Percentiles rank a stretch among this genome's conserved stretches.
Evolutionary conservation across 2,329 filamentous ascomycete genomes (phyloP).

Genomic region (Alternaria triticimaculans): DNA sequence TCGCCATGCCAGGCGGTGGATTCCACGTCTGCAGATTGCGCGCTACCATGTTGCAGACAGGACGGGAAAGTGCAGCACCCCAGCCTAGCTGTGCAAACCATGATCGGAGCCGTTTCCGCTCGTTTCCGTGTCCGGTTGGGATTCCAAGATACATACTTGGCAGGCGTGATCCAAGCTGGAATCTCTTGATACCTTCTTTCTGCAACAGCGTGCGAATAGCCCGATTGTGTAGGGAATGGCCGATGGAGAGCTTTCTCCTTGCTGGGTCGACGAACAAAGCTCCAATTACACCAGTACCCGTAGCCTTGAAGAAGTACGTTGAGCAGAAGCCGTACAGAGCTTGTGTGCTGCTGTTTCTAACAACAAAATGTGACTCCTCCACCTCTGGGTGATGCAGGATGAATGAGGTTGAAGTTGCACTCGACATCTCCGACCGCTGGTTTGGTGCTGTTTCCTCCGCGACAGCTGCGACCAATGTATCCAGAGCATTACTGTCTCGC

Average conservation of each 20-base stretch:
- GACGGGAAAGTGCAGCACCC: conserved; percentile 72
- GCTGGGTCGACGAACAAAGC: conserved; percentile 88
- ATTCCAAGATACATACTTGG: conserved; percentile 89
- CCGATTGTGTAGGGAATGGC: conserved; percentile 84
- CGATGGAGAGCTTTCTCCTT: conserved; percentile 87
- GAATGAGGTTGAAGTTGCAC: conserved; percentile 76
- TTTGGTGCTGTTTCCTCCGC: conserved; percentile 70
- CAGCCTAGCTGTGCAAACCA: conserved; percentile 94
- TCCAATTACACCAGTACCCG: conserved; percentile 76
- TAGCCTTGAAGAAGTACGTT: conserved; percentile 79
- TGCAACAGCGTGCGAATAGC: conserved; percentile 79
- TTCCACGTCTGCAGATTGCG: conserved; percentile 75
- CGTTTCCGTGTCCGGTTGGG: conserved; percentile 68
- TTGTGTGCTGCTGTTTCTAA: conserved; percentile 90
- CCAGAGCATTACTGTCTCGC: conserved; percentile 74
- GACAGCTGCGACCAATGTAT: conserved; percentile 75
- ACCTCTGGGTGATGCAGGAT: conserved; percentile 73
- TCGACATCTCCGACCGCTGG: conserved; percentile 71
- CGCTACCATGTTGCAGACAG: conserved; percentile 75
- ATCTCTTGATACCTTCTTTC: conserved; percentile 73
- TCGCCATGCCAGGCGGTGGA: conserved; percentile 77
- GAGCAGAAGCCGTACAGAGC: conserved; percentile 91
- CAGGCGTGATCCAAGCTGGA: conserved; percentile 81
- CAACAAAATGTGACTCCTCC: conserved; percentile 86
- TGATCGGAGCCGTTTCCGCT: conserved; percentile 66